Base-by-base conservation (phyloP, 2,329 filamentous ascomycete species). In the Sarocladium kiliense region DNA sequence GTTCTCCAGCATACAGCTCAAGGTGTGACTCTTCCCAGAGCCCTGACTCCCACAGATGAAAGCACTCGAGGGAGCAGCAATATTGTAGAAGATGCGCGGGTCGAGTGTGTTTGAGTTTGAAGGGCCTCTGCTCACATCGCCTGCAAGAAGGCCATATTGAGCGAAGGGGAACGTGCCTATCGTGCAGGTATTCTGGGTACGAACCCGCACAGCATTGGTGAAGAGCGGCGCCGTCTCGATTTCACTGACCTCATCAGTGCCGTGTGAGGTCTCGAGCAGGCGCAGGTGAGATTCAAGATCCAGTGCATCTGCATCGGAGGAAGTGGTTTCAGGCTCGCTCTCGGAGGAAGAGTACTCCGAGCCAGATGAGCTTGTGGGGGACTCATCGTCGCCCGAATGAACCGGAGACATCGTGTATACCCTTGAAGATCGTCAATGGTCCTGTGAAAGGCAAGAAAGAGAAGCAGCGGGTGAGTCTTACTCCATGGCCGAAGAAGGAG, bases 1-100 rank as follows among this genome's bases (percentile, higher is more conserved):
- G 58, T 81, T 84, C 62, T 87, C 84, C 0, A 81, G 63, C 1
- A 81, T 59, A 50, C 77, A 82, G 1, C 78, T 78, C 1, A 85
- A 69, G 0, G 80, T 84, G 57, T 87, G 82, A 47, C 80, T 84
- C 63, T 87, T 87, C 0, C 84, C 84, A 1, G 79, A 83, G 1
- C 84, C 83, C 57, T 87, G 83, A 18, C 79, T 81, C 1, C 84
- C 83, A 55, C 83, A 87, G 27, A 86, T 81, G 65, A 87, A 87
- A 3, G 75, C 72, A 14, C 82, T 85, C 1, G 78, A 82, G 0
- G 84, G 84, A 0, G 70, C 67, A 0, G 74, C 61, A 2, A 78
- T 68, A 53, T 80, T 79, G 63, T 76, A 74, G 36, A 74, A 77
- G 0, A 78, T 53, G 0, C 75, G 63, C 0, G 63, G 62, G 23